Percentiles rank a stretch among this genome's conserved stretches.
Evolutionary conservation across 345 rosid species (phyloP).

Genomic region (Arabidopsis suecica): DNA sequence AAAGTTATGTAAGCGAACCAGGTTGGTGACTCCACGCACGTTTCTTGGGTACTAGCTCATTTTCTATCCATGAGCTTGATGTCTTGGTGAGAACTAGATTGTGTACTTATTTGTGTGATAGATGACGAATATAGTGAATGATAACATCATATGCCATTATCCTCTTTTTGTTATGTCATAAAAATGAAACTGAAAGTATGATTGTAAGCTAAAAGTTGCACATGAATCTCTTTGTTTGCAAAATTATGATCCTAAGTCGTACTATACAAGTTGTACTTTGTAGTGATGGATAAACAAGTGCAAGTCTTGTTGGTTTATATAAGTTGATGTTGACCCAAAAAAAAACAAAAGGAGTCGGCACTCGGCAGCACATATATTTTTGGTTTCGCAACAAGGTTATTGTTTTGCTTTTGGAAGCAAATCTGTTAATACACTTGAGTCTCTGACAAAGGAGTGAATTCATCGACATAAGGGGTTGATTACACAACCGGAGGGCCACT

Average conservation of each 20-base stretch:
- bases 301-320: too few species aligned
- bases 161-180: not conserved
- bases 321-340: too few species aligned
- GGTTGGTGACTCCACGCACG: slow-evolving; percentile 27
- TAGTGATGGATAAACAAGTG: too few species aligned
- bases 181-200: not conserved
- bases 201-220: not conserved
- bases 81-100: slow-evolving; percentile 22
- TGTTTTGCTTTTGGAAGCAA: slow-evolving; percentile 16
- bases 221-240: too few species aligned
- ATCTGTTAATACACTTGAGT: not conserved
- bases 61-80: not conserved
- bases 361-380: slow-evolving; percentile 15
- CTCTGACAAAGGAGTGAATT: not conserved
- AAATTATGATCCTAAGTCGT: too few species aligned
- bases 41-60: slow-evolving; percentile 16
- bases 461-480: not conserved
- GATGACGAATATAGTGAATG: slow-evolving; percentile 28
- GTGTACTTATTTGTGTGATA: not conserved
- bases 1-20: slow-evolving; percentile 4
- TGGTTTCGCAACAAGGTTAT: not conserved
- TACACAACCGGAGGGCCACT: slow-evolving; percentile 9
- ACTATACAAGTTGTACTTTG: too few species aligned
- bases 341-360: slow-evolving; percentile 6
- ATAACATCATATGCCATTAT: slow-evolving; percentile 33